Conservation (phyloP, 345 rosid genomes). For the Limnanthes douglasii region DNA sequence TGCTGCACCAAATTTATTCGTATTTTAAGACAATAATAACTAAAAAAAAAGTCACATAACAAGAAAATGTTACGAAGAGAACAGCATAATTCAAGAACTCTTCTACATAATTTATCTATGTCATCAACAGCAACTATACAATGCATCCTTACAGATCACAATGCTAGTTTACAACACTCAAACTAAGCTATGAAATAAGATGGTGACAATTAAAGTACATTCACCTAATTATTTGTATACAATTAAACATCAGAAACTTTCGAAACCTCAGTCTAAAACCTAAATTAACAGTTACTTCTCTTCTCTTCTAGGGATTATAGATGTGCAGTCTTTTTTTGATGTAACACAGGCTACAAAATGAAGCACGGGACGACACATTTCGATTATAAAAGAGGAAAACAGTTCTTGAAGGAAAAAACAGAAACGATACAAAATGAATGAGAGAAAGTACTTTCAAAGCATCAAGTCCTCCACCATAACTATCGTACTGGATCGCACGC, state of each 20-base stretch:
- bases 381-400: not conserved
- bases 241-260: not conserved
- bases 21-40: not conserved
- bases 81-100: not conserved
- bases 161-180: not conserved
- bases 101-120: not conserved
- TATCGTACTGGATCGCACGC: conserved; percentile 29
- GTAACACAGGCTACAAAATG: not conserved
- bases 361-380: not conserved
- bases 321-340: not conserved
- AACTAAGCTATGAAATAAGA: not conserved
- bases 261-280: not conserved
- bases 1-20: conserved; percentile 26
- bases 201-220: not conserved
- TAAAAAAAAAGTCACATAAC: not conserved
- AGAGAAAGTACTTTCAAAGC: conserved; percentile 18
- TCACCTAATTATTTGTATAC: not conserved
- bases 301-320: too few species aligned
- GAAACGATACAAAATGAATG: not conserved
- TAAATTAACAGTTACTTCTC: not conserved
- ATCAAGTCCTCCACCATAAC: conserved; percentile 30
- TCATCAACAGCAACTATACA: not conserved
- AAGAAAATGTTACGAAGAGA: not conserved
- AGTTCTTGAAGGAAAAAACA: not conserved
- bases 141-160: not conserved